A percentile compares a stretch with the other conserved stretches of the same genome.
These are phyloP conservation scores for Ilex aquifolium DNA, from an alignment of 257 asterid species.

Conservation along the genomic window DNA sequence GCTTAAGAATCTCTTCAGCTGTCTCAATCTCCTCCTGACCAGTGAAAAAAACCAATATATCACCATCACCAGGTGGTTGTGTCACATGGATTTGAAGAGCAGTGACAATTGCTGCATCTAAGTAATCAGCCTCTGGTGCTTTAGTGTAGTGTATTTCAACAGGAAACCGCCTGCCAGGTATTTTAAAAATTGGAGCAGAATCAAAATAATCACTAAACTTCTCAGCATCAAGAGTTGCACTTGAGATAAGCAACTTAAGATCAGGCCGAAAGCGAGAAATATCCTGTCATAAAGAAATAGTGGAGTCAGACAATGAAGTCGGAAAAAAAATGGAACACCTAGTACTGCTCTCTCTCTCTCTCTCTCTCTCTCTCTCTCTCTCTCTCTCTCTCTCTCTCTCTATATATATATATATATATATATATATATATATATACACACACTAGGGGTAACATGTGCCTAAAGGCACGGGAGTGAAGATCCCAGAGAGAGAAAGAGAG, in stretches of 20 bases:
- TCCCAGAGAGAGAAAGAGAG: too few relatives aligned
- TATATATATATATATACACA: too few relatives aligned
- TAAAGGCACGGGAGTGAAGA: too few relatives aligned
- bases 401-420: too few relatives aligned
- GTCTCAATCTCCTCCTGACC: constrained; percentile 73
- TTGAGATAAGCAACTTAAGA: constrained; percentile 66
- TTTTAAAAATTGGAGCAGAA: constrained; percentile 65
- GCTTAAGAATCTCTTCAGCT: constrained; percentile 59
- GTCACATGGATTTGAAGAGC: constrained; percentile 5
- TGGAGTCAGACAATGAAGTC: not conserved
- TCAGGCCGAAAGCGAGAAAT: constrained; percentile 5
- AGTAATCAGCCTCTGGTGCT: constrained; percentile 97
- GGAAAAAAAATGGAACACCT: too few relatives aligned
- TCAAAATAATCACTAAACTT: constrained; percentile 76
- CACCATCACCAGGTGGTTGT: constrained; percentile 30
- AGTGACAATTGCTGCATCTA: constrained; percentile 1
- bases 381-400: too few relatives aligned
- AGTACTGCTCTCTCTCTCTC: not conserved
- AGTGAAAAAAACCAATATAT: constrained; percentile 73
- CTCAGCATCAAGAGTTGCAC: constrained; percentile 90
- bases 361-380: too few relatives aligned
- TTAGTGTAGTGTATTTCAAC: constrained; percentile 86
- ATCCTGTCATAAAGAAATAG: constrained; percentile 1
- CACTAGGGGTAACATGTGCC: too few relatives aligned
- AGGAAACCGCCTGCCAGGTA: constrained; percentile 94